phyloP scores from a whole-genome alignment of 108 stramenopile species.

The Discostella stelligeroides region DNA sequence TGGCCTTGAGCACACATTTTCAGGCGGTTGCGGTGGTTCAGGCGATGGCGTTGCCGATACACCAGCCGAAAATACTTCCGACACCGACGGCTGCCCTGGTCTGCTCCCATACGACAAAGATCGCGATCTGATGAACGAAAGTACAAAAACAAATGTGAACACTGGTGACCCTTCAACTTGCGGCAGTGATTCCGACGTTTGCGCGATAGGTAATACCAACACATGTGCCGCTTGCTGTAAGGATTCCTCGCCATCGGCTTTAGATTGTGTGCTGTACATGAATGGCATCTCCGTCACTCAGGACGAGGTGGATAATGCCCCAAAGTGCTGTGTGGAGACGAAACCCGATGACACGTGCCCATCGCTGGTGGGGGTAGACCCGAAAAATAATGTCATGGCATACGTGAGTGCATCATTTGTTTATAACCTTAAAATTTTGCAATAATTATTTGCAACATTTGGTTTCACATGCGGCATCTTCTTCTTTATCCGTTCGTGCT shows the following conservation, averaged over 20 bases:
- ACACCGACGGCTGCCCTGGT: constrained; percentile 13
- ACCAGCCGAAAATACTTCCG: constrained; percentile 5
- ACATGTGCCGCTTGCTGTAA: constrained; percentile 22
- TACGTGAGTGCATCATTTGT: neutral
- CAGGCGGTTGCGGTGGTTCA: constrained; percentile 16
- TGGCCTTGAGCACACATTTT: constrained; percentile 20
- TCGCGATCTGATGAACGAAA: constrained; percentile 12
- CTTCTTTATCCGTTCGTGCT: neutral
- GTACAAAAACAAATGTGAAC: neutral
- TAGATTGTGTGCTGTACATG: neutral
- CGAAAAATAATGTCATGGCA: constrained; percentile 16
- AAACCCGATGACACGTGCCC: constrained; percentile 1
- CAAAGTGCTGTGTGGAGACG: neutral
- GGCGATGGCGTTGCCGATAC: constrained; percentile 29
- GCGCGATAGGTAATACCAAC: neutral
- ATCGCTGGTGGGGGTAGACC: neutral
- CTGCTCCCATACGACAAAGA: constrained; percentile 20
- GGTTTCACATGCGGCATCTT: neutral
- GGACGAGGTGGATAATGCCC: neutral
- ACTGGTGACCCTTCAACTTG: neutral
- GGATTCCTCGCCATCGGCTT: neutral
- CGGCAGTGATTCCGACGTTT: neutral
- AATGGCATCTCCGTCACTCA: constrained; percentile 8
- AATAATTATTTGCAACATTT: neutral
- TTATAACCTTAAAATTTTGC: neutral